Evolutionary conservation across 176 grass and related monocot species (phyloP).

Genomic region (Triticum timopheevii): DNA sequence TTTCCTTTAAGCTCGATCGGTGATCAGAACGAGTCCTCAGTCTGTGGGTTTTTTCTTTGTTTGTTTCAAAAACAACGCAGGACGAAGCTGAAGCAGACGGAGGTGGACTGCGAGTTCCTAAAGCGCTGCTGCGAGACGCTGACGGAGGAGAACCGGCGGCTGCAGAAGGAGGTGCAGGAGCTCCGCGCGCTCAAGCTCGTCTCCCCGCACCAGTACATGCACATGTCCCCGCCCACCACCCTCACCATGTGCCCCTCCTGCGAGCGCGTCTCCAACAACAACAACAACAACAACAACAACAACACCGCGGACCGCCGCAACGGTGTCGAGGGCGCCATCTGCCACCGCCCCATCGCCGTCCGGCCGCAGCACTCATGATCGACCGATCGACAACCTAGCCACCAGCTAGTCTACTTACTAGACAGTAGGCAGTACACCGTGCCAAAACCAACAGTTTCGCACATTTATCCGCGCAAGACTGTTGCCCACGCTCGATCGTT

Average conservation of each 20-base stretch:
- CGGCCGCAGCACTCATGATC: constrained; percentile 40
- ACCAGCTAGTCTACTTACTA: neutral
- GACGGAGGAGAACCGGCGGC: constrained; percentile 87
- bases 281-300: neutral
- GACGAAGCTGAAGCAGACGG: constrained; percentile 96
- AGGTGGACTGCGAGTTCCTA: constrained; percentile 92
- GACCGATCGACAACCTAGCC: neutral
- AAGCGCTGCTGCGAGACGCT: constrained; percentile 93
- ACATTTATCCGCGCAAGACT: constrained; percentile 43
- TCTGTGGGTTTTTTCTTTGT: too few relatives aligned
- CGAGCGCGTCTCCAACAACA: constrained; percentile 56
- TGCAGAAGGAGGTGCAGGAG: constrained; percentile 84
- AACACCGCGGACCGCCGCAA: constrained; percentile 3
- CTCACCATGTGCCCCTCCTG: constrained; percentile 95
- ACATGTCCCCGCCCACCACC: constrained; percentile 77
- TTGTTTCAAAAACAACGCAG: neutral
- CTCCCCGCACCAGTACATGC: constrained; percentile 65
- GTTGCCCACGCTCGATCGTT: constrained; percentile 5
- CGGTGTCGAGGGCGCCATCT: constrained; percentile 5
- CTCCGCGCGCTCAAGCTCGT: constrained; percentile 78
- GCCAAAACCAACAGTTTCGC: constrained; percentile 31
- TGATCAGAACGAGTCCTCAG: neutral
- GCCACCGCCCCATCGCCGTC: constrained; percentile 63
- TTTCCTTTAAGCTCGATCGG: neutral
- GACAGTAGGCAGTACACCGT: constrained; percentile 4